Base-by-base conservation (phyloP, 108 stramenopile genomes). In the Conticribra guillardii region DNA sequence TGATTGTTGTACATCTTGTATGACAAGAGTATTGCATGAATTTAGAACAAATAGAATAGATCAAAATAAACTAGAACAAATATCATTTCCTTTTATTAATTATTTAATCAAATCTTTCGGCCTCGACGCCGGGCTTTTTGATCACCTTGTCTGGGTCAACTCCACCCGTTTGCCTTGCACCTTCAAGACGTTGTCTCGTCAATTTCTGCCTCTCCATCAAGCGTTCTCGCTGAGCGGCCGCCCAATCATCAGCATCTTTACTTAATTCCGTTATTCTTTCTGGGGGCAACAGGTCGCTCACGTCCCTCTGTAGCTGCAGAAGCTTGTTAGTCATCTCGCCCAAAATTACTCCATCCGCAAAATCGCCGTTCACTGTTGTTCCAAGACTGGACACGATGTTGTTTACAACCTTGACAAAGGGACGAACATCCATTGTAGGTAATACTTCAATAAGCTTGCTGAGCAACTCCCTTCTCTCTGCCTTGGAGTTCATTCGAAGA, bases 401-500 rank as follows among this genome's bases (percentile, higher is more conserved):
- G 54, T 89, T 83, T n/a, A 92, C 89, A 11, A 95, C 94, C 67
- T 82, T 85, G 8, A 92, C 91, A 70, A 95, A 95, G 22, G 94
- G 94, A 1, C 94, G 83, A 30, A 95, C 89, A 68, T 95, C 94
- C 80, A 95, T 65, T 2, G 94, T 88, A 16, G 94, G 94, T 88
- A 95, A 87, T 1, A 70, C 89, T 59, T 95, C 91, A 51, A 95
- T 92, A 28, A 95, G 55, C 49, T 87, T 79, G 16, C 60, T 60
- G 28, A 95, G 66, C 17, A 95, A 69, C 34, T 68, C 56, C 54
- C 69, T 80, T 34, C 94, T 79, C 75, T 95, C 86, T 33, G 50
- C 31, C 33, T 90, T 87, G 8, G 91, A 87, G 46, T 95, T 82
- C 91, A 95, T 92, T 17, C 94, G 72, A 14, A 95, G 56, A 17